Evolutionary conservation across 805 yeast genomes (phyloP), one percentile per base, ranked within the genome.

Genomic region (Peterozyma toletana): DNA sequence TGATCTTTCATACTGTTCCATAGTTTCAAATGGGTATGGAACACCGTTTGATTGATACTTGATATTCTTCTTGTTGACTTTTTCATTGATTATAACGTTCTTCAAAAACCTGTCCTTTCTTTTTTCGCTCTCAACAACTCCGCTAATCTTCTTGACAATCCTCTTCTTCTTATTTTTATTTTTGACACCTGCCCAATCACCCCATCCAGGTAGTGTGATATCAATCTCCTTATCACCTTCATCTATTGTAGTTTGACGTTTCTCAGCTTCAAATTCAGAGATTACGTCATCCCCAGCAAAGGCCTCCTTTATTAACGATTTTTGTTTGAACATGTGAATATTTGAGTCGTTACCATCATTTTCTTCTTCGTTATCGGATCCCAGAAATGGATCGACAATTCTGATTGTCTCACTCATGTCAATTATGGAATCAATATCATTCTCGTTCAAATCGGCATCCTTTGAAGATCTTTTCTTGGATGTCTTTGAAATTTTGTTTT

Each of bases 201-300:
- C 98, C 97, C 98, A 93, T 1, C 99, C 99, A 3, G 97, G 98
- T 42, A 90, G 64, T 0, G 96, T 83, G 39, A 84, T 66, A 58
- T 90, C 96, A 46, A 84, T 82, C 55, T 83, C 89, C 57, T 87
- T 75, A 62, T 91, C 97, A 46, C 80, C 97, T 61, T 91, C 97
- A 39, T 84, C 89, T 37, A 68, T 75, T 5, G 73, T 70, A 11
- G 75, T 75, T 51, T 77, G 72, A 45, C 70, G 67, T 66, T 91
- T 93, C 54, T 90, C 98, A 11, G 67, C 73, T 49, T 77, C 79
- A 60, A 93, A 93, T 51, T 89, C 89, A 33, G 53, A 73, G 13
- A 87, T 85, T 35, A 91, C 96, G 59, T 93, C 93, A 65, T 93
- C 99, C 27, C 98, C 98, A 3, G 97, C 97, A 71, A 93, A 93